These are phyloP conservation scores for Ceratocystis colombiana DNA, from an alignment of 2,329 filamentous ascomycete species.

Conservation along the genomic window DNA sequence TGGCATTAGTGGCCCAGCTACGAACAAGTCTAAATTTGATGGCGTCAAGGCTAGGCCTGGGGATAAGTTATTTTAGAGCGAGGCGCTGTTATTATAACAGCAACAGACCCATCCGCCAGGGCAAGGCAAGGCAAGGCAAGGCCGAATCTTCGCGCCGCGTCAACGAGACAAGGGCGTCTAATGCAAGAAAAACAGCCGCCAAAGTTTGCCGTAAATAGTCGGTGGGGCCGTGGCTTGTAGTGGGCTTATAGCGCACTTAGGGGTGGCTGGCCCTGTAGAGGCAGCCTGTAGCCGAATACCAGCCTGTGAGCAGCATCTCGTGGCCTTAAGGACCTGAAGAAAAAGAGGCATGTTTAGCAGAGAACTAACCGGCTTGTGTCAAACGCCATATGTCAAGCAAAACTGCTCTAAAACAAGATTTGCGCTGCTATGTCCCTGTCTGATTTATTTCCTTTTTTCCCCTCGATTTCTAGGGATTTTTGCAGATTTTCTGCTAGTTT, in stretches of 20 bases:
- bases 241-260: too few relatives aligned
- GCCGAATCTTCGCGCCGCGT: too few relatives aligned
- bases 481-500: neutral
- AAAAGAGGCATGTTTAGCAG: too few relatives aligned
- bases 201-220: neutral
- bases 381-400: slow-evolving; percentile 14
- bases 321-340: too few relatives aligned
- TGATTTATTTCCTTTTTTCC: neutral
- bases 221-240: neutral
- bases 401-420: slow-evolving; percentile 13
- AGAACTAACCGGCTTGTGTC: neutral
- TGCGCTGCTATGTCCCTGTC: neutral
- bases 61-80: neutral
- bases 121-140: too few relatives aligned
- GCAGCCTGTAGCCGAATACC: neutral
- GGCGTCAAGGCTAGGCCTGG: too few relatives aligned
- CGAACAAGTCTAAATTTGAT: too few relatives aligned
- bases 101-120: too few relatives aligned
- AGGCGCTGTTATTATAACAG: neutral
- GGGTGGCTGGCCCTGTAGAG: neutral
- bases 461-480: neutral
- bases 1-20: too few relatives aligned
- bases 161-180: neutral
- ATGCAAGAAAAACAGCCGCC: neutral
- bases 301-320: neutral